Base-by-base conservation (phyloP, 1,139 yeast genomes). In the Ogataea hybrid region DNA sequence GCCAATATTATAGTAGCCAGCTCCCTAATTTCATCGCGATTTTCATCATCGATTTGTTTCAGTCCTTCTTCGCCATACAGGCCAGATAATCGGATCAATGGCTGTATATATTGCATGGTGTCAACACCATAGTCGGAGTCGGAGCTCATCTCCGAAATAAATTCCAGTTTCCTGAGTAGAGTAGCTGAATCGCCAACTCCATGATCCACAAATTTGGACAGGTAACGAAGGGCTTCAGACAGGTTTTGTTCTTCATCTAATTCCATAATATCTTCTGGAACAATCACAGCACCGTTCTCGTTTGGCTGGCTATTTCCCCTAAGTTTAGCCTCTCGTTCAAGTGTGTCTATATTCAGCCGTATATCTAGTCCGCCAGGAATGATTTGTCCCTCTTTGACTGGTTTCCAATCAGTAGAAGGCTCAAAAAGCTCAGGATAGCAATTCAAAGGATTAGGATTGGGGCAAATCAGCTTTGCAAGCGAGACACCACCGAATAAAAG, bases 361-460 rank as follows among this genome's bases (percentile, higher is more conserved):
- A 84, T 79, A 62, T 88, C 95, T 34, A 88, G 65, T 0, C 96
- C 96, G 14, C 75, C 75, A 1, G 96, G 95, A 6, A 87, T 71
- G 12, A 75, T 72, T 58, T 85, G 95, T 12, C 84, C 86, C 46
- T 75, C 80, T 58, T 68, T 73, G 8, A 89, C 75, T 2, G 58
- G 58, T 66, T 82, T 81, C 95, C 96, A 89, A 52, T 82, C 76
- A 2, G 58, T 48, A 0, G 80, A 64, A 1, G 96, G 84, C 30
- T 62, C 74, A 55, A 87, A 85, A 2, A 75, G 52, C 42, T 64
- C 64, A 0, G 89, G 85, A 55, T 83, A 85, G 56, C 94, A 84
- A 50, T 77, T 75, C 8, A 59, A 53, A 2, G 73, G 69, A 48
- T 73, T 68, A 2, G 59, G 50, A 9, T 71, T 71, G 15, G 70